Percentiles rank a stretch among this genome's conserved stretches.
phyloP scores from a whole-genome alignment of 1,284 basidiomycete species.

The Phlebopus sp. region DNA sequence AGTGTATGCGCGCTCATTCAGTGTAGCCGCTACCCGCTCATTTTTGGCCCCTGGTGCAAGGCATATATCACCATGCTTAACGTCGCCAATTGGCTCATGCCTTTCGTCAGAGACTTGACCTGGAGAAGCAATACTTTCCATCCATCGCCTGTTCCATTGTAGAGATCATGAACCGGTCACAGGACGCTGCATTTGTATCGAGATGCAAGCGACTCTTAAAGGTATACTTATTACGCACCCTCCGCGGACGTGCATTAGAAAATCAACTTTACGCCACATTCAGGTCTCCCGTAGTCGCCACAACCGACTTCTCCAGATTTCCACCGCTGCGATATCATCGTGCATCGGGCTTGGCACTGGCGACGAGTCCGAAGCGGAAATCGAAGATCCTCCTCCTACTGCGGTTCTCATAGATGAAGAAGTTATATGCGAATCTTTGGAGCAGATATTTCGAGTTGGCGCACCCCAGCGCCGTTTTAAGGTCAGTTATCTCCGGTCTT shows the following conservation, averaged over 20 bases:
- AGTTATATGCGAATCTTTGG: constrained; percentile 45
- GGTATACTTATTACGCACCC: constrained; percentile 35
- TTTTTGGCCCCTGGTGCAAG: constrained; percentile 66
- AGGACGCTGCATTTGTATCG: constrained; percentile 43
- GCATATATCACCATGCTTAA: constrained; percentile 35
- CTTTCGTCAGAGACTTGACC: constrained; percentile 51
- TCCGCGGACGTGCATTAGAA: constrained; percentile 10
- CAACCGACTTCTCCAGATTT: constrained; percentile 19
- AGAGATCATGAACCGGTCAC: constrained; percentile 52
- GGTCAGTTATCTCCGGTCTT: constrained; percentile 34
- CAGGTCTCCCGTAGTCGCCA: constrained; percentile 25
- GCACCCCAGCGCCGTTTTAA: constrained; percentile 49
- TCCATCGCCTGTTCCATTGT: constrained; percentile 51
- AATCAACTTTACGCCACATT: constrained; percentile 17
- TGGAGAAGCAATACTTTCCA: constrained; percentile 48
- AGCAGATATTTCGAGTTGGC: constrained; percentile 43
- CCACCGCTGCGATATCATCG: constrained; percentile 15
- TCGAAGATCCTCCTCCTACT: constrained; percentile 8
- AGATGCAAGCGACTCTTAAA: constrained; percentile 45
- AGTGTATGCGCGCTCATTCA: constrained; percentile 16
- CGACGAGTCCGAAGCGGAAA: constrained; percentile 13
- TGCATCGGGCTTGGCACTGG: constrained; percentile 8
- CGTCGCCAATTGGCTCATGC: neutral
- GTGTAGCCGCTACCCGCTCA: constrained; percentile 67
- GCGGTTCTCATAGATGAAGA: constrained; percentile 34